Percentiles rank a stretch among this genome's conserved stretches.
These are phyloP conservation scores for Tuber brumale DNA, from an alignment of 495 filamentous ascomycete species.

Conservation along the genomic window DNA sequence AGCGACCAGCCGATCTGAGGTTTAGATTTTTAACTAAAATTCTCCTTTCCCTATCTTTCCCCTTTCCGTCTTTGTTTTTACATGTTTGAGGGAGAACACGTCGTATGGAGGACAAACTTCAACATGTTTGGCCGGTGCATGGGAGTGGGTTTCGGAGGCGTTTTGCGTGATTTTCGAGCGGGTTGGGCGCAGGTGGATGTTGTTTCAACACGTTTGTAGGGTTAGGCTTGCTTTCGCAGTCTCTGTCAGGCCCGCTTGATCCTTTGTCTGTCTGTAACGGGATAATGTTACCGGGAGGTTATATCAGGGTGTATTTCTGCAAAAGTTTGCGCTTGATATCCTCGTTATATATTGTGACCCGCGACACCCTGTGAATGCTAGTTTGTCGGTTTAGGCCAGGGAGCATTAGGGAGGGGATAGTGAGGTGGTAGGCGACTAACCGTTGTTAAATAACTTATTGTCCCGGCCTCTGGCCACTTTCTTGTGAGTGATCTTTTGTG, in stretches of 20 bases:
- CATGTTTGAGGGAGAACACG: conserved; percentile 17
- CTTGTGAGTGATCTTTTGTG: too few relatives aligned
- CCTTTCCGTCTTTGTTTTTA: conserved; percentile 16
- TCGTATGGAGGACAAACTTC: conserved; percentile 42
- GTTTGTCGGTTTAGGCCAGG: background rate
- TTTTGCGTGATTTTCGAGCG: background rate
- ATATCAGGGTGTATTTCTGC: background rate
- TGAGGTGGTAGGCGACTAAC: background rate
- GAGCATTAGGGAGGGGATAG: background rate
- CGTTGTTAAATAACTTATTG: too few relatives aligned
- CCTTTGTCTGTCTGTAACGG: background rate
- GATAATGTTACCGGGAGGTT: background rate
- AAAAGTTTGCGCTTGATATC: background rate
- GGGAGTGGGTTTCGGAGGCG: conserved; percentile 11
- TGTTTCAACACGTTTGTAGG: conserved; percentile 4
- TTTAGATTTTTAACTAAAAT: background rate
- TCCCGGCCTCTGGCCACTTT: too few relatives aligned
- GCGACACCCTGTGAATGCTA: background rate
- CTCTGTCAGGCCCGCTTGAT: background rate
- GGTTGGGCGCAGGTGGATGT: background rate
- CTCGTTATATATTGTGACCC: background rate
- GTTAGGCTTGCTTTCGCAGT: background rate
- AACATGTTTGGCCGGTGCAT: conserved; percentile 45
- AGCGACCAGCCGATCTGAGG: background rate
- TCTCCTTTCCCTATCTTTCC: conserved; percentile 15